Conservation (phyloP, 352 stramenopile species). For the Pilasporangium apinafurcum region DNA sequence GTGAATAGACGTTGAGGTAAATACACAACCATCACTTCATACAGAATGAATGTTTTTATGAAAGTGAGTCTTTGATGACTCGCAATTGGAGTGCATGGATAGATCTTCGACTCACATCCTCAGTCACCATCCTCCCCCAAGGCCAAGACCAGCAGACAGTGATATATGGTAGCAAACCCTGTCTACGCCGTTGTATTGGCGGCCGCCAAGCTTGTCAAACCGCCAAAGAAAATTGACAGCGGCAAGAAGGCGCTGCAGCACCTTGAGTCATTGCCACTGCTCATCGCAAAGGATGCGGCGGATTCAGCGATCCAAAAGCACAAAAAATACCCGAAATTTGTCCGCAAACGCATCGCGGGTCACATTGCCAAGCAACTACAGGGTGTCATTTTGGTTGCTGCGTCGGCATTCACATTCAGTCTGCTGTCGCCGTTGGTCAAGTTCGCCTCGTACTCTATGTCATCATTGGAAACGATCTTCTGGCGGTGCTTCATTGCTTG, state of each 20-base stretch:
- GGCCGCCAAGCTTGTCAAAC: too few relatives aligned
- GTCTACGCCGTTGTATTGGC: too few relatives aligned
- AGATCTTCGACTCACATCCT: too few relatives aligned
- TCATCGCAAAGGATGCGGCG: conserved; percentile 18
- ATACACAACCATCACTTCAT: too few relatives aligned
- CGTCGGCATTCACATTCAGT: conserved; percentile 51
- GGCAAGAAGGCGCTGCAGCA: conserved; percentile 32
- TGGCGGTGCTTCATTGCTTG: conserved; percentile 52
- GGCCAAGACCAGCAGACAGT: too few relatives aligned
- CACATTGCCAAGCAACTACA: conserved; percentile 7
- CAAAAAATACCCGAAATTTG: neutral
- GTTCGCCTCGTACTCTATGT: conserved; percentile 35
- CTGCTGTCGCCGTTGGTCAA: conserved; percentile 58
- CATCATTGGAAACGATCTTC: conserved; percentile 58
- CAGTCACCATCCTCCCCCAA: too few relatives aligned
- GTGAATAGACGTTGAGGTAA: too few relatives aligned
- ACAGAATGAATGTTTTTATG: too few relatives aligned
- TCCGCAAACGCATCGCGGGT: conserved; percentile 3
- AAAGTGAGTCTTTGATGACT: too few relatives aligned
- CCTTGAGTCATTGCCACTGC: conserved; percentile 31
- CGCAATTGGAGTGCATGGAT: too few relatives aligned
- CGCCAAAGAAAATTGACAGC: too few relatives aligned
- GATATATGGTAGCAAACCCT: too few relatives aligned
- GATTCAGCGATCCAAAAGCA: neutral
- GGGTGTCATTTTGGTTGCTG: conserved; percentile 32